Evolutionary conservation across 179 eudicot genomes (phyloP), one percentile per base, ranked within the genome.

Genomic region (Spergularia azorica): DNA sequence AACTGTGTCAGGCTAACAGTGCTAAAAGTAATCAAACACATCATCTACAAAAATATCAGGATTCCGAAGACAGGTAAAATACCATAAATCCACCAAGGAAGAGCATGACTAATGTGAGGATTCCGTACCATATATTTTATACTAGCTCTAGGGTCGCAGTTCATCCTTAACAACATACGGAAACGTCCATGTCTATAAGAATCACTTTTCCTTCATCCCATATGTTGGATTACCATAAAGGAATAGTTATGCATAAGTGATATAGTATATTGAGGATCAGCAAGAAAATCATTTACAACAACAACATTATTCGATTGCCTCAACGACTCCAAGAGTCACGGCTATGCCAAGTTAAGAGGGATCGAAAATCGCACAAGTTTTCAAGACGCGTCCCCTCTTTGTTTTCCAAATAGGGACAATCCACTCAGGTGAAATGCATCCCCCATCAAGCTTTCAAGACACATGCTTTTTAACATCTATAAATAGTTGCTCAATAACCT

Each of bases 1-100:
- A 14, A 60, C 16, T 55, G 51, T 46, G 63, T 74, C 61, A 75
- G 61, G 58, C 14, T 63, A 81, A 55, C 41, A 68, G 64, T 52
- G 57, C 11, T 9, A 70, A 69, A 15, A 58, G 36, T 64, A 21
- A 51, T 70, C 48, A 74, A 63, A 20, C 50, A 43, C 48, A 20
- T 21, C 50, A 54, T 12, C 60, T 16, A 50, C 4, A 4, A 70
- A 38, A 70, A 51, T 46, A 16, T 14, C 39, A 16, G 8, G 16
- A 18, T 50, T 41, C 43, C 67, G 2, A 5, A 67, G 11, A 21
- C 46, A 70, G 21, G 32, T 26, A 59, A 70, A 73, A 18, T 41
- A 72, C 16, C 14, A 6, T 26, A 52, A 62, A 14, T 11, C 71
- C 55, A 57, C 71, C 55, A 57, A 43, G 67, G 17, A 66, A 17